A percentile compares a stretch with the other conserved stretches of the same genome.
Conservation (phyloP, 352 stramenopile species). For the Pythium sukuiense region DNA sequence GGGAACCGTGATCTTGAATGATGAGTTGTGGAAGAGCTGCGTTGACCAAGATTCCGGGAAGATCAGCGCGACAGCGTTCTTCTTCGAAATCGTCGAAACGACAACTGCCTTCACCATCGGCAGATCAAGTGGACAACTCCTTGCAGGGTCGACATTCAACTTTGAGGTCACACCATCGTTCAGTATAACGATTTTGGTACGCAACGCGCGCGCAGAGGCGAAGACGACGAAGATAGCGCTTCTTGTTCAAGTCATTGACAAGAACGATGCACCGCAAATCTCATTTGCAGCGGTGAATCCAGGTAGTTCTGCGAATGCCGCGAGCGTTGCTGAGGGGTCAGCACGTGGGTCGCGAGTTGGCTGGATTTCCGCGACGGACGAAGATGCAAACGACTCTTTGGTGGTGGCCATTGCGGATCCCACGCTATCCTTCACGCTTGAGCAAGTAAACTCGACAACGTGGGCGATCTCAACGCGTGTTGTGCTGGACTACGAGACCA, state of each 20-base stretch:
- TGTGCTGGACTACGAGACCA: slow-evolving; percentile 28
- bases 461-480: slow-evolving; percentile 18
- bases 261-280: slow-evolving; percentile 49
- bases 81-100: slow-evolving; percentile 40
- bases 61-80: slow-evolving; percentile 24
- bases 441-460: slow-evolving; percentile 26
- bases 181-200: slow-evolving; percentile 32
- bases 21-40: slow-evolving; percentile 42
- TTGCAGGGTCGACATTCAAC: slow-evolving; percentile 22
- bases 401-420: slow-evolving; percentile 13
- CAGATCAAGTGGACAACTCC: slow-evolving; percentile 28
- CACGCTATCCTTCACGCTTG: slow-evolving; percentile 15
- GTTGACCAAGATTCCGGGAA: slow-evolving; percentile 43
- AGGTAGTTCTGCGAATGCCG: not conserved
- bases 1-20: slow-evolving; percentile 29
- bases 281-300: slow-evolving; percentile 14
- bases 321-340: slow-evolving; percentile 15
- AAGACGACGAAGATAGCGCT: slow-evolving; percentile 28
- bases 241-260: slow-evolving; percentile 34
- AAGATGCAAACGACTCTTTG: slow-evolving; percentile 27
- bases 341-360: slow-evolving; percentile 18
- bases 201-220: slow-evolving; percentile 28
- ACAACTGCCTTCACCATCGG: slow-evolving; percentile 24
- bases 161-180: slow-evolving; percentile 32
- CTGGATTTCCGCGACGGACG: slow-evolving; percentile 21